phyloP scores from a whole-genome alignment of 495 filamentous ascomycete genomes.

The Penicillium egyptiacum region DNA sequence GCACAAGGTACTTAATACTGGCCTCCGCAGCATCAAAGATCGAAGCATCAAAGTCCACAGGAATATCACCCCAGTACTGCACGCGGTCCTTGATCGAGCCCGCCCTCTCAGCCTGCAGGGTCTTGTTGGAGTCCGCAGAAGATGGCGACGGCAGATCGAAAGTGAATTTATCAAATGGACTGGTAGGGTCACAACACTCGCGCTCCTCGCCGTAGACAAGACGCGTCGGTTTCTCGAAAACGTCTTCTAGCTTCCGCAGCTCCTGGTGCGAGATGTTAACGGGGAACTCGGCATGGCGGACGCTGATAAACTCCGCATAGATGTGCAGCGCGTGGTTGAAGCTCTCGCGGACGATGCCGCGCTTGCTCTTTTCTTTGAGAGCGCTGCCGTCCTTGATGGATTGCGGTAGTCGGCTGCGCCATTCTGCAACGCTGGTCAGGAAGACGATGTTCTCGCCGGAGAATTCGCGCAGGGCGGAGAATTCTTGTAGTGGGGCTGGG shows the following conservation, averaged over 20 bases:
- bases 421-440: constrained; percentile 56
- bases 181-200: constrained; percentile 28
- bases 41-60: constrained; percentile 47
- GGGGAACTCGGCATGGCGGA: constrained; percentile 58
- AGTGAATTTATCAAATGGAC: constrained; percentile 33
- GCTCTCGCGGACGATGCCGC: constrained; percentile 34
- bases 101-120: constrained; percentile 6
- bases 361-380: constrained; percentile 20
- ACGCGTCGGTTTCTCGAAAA: constrained; percentile 48
- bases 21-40: constrained; percentile 61
- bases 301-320: constrained; percentile 56
- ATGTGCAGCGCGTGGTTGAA: constrained; percentile 58
- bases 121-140: constrained; percentile 26
- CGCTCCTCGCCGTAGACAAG: constrained; percentile 36
- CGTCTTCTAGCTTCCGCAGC: constrained; percentile 44
- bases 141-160: constrained; percentile 25
- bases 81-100: constrained; percentile 28
- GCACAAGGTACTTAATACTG: constrained; percentile 66
- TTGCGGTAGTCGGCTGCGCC: constrained; percentile 42
- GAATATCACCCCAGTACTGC: constrained; percentile 44
- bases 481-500: constrained; percentile 55
- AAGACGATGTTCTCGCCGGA: constrained; percentile 70
- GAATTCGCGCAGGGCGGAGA: constrained; percentile 62
- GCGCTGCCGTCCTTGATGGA: constrained; percentile 20
- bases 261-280: constrained; percentile 60